Base-by-base conservation (phyloP, 75 land plant genomes). In the Pinus albicaulis region DNA sequence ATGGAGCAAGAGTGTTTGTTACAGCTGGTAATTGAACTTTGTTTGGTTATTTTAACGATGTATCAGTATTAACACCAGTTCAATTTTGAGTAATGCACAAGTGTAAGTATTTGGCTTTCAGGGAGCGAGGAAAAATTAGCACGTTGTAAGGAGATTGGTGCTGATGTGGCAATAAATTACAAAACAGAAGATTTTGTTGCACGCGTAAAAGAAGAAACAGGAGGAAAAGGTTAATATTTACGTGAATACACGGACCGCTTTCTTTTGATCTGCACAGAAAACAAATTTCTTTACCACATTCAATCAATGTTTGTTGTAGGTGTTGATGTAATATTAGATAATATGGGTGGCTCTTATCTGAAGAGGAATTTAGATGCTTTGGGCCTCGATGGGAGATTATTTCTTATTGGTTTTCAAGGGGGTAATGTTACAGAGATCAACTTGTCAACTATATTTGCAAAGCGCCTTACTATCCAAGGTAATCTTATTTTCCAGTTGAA, bases 141-240 rank as follows among this genome's bases (percentile, higher is more conserved):
- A 60, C 31, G 72, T 28, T 96, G 98, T 81, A 92, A 86, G 74
- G 83, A 84, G 59, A 88, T 96, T 82, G 99, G 99, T 34, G 99
- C 98, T 24, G 99, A 94, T 87, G 95, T 94, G 23, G 80, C 86
- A 59, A 94, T 96, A 59, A 96, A 96, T 80, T 96, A 96, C 74
- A 96, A 94, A 76, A 77, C 85, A 7, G 93, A 96, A 82, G 98
- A 96, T 76, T 96, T 96, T 79, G 98, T 94, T 75, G 85, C 87
- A 59, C 80, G 96, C 12, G 83, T 91, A 56, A 90, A 92, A 80
- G 91, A 92, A 66, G 93, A 86, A 80, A 92, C 98, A 36, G 93
- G 80, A 58, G 99, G 99, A 25, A 86, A 92, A 75, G 69, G 77
- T 59, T 28, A 68, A 38, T 68, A 36, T 20, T 68, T 38, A 16